These are phyloP conservation scores for Trichoderma arundinaceum DNA, from an alignment of 2,329 filamentous ascomycete genomes.

Conservation along the genomic window DNA sequence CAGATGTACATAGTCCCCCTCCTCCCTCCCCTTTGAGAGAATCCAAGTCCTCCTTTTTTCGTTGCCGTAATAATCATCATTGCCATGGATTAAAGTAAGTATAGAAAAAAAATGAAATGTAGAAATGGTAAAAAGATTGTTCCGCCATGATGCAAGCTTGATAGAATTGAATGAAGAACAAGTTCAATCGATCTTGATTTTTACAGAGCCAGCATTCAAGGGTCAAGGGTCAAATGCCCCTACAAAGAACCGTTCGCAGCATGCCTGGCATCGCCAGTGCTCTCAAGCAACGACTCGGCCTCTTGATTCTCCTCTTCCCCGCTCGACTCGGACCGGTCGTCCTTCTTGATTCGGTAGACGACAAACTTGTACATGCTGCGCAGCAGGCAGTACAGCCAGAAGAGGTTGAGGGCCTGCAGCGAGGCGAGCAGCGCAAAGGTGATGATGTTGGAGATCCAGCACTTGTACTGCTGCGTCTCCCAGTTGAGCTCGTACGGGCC, in stretches of 20 bases:
- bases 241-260: slow-evolving; percentile 6
- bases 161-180: too few relatives aligned
- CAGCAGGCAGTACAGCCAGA: slow-evolving; percentile 79
- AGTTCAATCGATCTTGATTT: neutral
- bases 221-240: neutral
- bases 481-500: slow-evolving; percentile 77
- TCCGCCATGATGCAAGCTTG: neutral
- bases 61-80: neutral
- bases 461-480: slow-evolving; percentile 78
- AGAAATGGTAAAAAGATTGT: neutral
- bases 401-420: slow-evolving; percentile 76
- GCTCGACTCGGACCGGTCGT: slow-evolving; percentile 69
- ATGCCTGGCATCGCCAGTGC: neutral
- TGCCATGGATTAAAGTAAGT: slow-evolving; percentile 11
- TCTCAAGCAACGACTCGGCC: neutral
- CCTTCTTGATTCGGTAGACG: slow-evolving; percentile 62
- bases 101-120: neutral
- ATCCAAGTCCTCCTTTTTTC: neutral
- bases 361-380: slow-evolving; percentile 74
- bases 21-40: neutral
- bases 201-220: neutral
- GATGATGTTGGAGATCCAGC: slow-evolving; percentile 69
- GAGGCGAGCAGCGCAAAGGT: slow-evolving; percentile 66
- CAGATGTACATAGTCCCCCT: neutral
- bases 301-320: slow-evolving; percentile 6